Evolutionary conservation across 768 basidiomycete genomes (phyloP), one percentile per base, ranked within the genome.

Genomic region (Tulasnella sp.): DNA sequence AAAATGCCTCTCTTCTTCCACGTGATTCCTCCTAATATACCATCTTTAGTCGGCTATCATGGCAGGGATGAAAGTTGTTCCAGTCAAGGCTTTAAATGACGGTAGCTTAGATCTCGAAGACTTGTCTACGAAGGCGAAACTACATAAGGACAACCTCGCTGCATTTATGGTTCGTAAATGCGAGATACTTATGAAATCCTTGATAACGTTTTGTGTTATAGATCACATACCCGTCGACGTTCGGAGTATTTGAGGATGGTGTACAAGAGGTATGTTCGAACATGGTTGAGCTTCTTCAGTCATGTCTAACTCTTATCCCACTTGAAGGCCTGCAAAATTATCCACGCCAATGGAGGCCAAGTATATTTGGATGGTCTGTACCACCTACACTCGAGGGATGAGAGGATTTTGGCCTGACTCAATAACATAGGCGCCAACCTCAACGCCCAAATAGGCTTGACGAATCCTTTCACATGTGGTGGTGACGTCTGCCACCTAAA

Each of bases 401-500:
- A 38, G 48, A 2, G 10, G 8, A 8, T 21, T 57, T 22, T 43
- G 25, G n/a, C n/a, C 31, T 50, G 34, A 59, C n/a, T 29, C 27
- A 9, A 43, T 25, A 43, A 42, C 43, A 4, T 48, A 81, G 83
- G 84, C 63, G 93, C 93, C 45, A 98, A 98, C 68, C 75, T 96
- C 63, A 94, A 96, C 68, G 92, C 92, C 49, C 89, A 96, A 66
- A 82, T 97, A 62, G 92, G 93, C 24, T 69, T 96, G 60, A 96
- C 93, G 29, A 91, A 92, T 68, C 89, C 89, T 34, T 91, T 88
- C 0, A 84, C 79, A n/a, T 94, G 92, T 66, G 96, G 96, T 49
- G 94, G 92, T 54, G 96, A 99, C 70, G 92, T 99, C 41, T 96
- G 92, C 69, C 96, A 99, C 70, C 78, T 97, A 74, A 99, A 99